phyloP scores from a whole-genome alignment of 768 basidiomycete genomes.

The Pisolithus marmoratus region DNA sequence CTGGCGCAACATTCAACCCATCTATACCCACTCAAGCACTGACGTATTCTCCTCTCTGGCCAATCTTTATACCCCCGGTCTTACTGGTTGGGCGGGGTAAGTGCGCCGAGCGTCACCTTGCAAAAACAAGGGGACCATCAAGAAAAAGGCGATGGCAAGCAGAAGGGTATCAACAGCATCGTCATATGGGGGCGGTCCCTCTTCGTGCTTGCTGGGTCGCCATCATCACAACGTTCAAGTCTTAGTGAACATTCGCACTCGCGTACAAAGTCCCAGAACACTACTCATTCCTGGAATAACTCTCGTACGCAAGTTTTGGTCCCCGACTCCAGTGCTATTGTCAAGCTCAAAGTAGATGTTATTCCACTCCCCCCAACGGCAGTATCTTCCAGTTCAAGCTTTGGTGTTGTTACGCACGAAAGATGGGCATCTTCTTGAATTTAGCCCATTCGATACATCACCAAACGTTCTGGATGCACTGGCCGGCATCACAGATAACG shows the following conservation, averaged over 20 bases:
- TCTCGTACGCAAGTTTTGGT: conserved; percentile 26
- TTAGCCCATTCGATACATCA: conserved; percentile 74
- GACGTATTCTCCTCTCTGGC: conserved; percentile 61
- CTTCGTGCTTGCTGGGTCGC: conserved; percentile 33
- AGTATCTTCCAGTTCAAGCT: conserved; percentile 29
- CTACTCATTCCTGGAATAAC: conserved; percentile 40
- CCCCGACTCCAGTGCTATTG: conserved; percentile 13
- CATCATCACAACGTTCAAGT: conserved; percentile 21
- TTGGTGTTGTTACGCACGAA: conserved; percentile 73
- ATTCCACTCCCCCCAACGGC: background rate
- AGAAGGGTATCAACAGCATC: conserved; percentile 49
- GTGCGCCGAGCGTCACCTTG: background rate
- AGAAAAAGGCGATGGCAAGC: conserved; percentile 15
- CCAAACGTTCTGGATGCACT: conserved; percentile 68
- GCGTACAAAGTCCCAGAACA: conserved; percentile 49
- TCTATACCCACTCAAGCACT: conserved; percentile 40
- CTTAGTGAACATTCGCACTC: conserved; percentile 28
- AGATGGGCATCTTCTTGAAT: conserved; percentile 78
- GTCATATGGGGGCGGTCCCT: conserved; percentile 55
- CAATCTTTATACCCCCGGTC: conserved; percentile 67
- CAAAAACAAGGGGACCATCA: conserved; percentile 21
- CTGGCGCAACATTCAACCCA: conserved; percentile 69
- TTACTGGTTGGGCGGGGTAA: conserved; percentile 42
- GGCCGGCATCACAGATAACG: conserved; percentile 73
- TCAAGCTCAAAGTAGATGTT: conserved; percentile 2